Percentiles rank a stretch among this genome's conserved stretches.
These are phyloP conservation scores for Suillus americanus DNA, from an alignment of 768 basidiomycete species.

Conservation along the genomic window DNA sequence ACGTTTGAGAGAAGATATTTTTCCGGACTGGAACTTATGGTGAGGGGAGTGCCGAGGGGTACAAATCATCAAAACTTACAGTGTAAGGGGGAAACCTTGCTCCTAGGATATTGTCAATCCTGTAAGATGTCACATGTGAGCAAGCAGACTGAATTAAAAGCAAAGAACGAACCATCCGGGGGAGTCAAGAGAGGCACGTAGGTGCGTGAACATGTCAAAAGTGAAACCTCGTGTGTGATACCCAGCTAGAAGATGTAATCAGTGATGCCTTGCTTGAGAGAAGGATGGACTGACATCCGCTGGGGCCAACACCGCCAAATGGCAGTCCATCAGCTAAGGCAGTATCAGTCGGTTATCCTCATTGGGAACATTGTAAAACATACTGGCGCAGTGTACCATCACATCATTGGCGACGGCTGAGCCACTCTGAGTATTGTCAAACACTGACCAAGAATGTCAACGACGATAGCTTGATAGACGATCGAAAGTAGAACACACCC, in stretches of 20 bases:
- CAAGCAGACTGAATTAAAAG: not conserved
- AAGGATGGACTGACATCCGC: conserved; percentile 56
- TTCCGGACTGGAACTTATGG: conserved; percentile 19
- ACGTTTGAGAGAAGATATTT: conserved; percentile 21
- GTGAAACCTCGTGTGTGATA: conserved; percentile 69
- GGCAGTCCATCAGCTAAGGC: conserved; percentile 58
- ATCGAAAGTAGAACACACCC: conserved; percentile 36
- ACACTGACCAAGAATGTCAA: conserved; percentile 42
- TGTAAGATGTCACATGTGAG: conserved; percentile 11
- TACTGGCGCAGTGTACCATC: conserved; percentile 59
- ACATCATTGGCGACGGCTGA: conserved; percentile 69
- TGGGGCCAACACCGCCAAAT: conserved; percentile 72
- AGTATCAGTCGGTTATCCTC: not conserved
- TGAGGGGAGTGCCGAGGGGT: not conserved
- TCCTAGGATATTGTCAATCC: conserved; percentile 27
- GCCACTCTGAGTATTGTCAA: conserved; percentile 71
- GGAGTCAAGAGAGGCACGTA: conserved; percentile 52
- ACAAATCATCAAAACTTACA: conserved; percentile 14
- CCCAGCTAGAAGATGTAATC: conserved; percentile 44
- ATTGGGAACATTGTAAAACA: conserved; percentile 13
- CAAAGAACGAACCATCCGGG: conserved; percentile 32
- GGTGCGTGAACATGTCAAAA: conserved; percentile 80
- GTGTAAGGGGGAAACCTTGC: conserved; percentile 30
- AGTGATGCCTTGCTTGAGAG: not conserved
- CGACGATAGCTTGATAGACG: too few species aligned